Evolutionary conservation across 331 rosid species (phyloP).

Genomic region (Quercus phellos): DNA sequence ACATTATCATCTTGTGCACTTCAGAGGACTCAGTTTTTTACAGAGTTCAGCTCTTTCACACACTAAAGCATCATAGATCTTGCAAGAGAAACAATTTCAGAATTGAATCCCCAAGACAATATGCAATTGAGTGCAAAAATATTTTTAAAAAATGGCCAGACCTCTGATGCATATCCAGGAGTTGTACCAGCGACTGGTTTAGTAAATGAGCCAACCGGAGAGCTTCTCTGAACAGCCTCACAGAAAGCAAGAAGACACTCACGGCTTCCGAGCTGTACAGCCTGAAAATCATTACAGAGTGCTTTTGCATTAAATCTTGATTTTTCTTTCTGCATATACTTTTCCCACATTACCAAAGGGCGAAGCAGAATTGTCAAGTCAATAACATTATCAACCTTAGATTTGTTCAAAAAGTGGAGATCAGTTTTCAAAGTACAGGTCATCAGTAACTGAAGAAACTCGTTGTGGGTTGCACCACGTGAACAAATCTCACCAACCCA

Average conservation of each 20-base stretch:
- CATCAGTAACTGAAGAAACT: background rate
- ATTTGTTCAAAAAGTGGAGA: background rate
- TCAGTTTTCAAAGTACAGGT: background rate
- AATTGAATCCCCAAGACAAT: background rate
- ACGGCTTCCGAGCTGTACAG: constrained; percentile 69
- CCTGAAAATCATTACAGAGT: constrained; percentile 43
- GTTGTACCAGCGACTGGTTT: constrained; percentile 78
- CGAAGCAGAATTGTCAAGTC: background rate
- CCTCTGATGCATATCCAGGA: constrained; percentile 98
- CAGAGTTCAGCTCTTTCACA: background rate
- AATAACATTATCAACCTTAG: background rate
- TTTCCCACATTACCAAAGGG: background rate
- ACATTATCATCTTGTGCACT: background rate
- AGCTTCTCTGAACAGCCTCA: constrained; percentile 89
- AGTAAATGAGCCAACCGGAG: constrained; percentile 82
- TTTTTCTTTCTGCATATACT: background rate
- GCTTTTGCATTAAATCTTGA: background rate
- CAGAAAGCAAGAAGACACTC: constrained; percentile 83
- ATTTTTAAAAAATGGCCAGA: constrained; percentile 16
- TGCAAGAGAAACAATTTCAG: background rate
- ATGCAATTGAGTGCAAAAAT: constrained; percentile 1
- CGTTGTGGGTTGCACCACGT: background rate
- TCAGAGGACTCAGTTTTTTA: background rate
- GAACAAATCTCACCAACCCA: background rate
- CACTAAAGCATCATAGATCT: background rate